Conservation (phyloP, 805 yeast genomes). For the Zygosaccharomyces rouxii region DNA sequence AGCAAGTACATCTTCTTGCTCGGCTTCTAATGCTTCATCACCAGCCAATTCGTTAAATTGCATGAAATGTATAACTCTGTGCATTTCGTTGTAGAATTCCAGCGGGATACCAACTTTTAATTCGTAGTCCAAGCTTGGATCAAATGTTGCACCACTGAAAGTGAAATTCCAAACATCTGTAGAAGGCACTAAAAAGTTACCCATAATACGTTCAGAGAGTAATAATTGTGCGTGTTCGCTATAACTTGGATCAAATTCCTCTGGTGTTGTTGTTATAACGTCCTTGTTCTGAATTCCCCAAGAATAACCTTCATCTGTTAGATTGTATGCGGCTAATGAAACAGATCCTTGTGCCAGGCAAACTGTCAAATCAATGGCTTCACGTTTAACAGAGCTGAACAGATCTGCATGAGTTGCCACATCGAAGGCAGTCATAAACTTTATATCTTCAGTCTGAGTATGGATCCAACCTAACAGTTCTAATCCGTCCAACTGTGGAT, state of each 20-base stretch:
- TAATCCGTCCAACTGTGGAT: conserved; percentile 45
- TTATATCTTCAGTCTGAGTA: conserved; percentile 66
- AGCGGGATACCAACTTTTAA: conserved; percentile 75
- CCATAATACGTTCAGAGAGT: conserved; percentile 69
- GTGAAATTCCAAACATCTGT: conserved; percentile 87
- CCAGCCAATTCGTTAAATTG: conserved; percentile 66
- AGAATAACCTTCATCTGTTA: conserved; percentile 58
- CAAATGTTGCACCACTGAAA: conserved; percentile 83
- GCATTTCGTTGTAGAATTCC: conserved; percentile 77
- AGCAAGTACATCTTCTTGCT: conserved; percentile 60
- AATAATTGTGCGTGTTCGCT: conserved; percentile 63
- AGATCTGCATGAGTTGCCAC: conserved; percentile 51
- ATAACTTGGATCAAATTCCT: conserved; percentile 60
- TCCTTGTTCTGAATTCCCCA: conserved; percentile 76
- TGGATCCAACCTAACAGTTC: conserved; percentile 95
- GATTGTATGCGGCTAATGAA: conserved; percentile 60
- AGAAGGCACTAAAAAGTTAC: conserved; percentile 82
- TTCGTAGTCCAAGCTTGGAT: conserved; percentile 51
- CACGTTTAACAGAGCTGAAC: conserved; percentile 35
- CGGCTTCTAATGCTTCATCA: conserved; percentile 53
- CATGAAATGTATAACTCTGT: conserved; percentile 83
- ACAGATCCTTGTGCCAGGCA: conserved; percentile 81
- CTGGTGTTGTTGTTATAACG: conserved; percentile 50
- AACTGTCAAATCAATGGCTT: conserved; percentile 56
- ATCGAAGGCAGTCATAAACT: conserved; percentile 64